Percentiles rank a stretch among this genome's conserved stretches.
These are phyloP conservation scores for Collybiopsis confluens DNA, from an alignment of 768 basidiomycete genomes.

Conservation along the genomic window DNA sequence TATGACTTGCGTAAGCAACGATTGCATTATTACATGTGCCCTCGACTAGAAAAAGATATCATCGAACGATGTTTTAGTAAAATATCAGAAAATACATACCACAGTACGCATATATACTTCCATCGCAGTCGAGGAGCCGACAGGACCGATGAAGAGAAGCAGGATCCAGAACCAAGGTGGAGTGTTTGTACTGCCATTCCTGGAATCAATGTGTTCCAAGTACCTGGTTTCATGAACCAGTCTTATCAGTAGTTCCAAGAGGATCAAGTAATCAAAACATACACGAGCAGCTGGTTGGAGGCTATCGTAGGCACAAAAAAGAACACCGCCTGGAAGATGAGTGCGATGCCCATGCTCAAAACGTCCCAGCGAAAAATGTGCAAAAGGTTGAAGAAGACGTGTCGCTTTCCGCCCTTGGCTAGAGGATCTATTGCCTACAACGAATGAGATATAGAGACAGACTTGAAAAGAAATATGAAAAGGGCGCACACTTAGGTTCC, in stretches of 20 bases:
- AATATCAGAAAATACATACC: conserved; percentile 19
- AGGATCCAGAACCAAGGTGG: conserved; percentile 70
- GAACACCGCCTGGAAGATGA: neutral
- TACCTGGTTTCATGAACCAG: conserved; percentile 33
- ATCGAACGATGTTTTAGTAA: neutral
- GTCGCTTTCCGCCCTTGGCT: neutral
- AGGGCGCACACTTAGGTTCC: conserved; percentile 2
- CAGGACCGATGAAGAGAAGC: conserved; percentile 46
- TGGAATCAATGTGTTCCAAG: conserved; percentile 51
- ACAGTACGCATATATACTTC: conserved; percentile 51
- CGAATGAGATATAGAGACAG: neutral
- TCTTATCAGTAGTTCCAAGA: neutral
- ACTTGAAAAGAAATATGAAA: neutral
- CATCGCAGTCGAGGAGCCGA: conserved; percentile 34
- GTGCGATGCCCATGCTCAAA: neutral
- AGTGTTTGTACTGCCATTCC: conserved; percentile 34
- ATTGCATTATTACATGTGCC: conserved; percentile 19
- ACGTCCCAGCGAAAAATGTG: neutral
- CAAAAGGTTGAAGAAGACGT: neutral
- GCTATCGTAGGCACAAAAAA: neutral
- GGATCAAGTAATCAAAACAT: conserved; percentile 2
- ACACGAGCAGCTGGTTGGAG: conserved; percentile 24
- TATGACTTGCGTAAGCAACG: conserved; percentile 18
- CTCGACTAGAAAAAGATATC: conserved; percentile 8
- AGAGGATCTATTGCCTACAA: conserved; percentile 17